Evolutionary conservation across 345 rosid species (phyloP).

Genomic region (Salix suchowensis): DNA sequence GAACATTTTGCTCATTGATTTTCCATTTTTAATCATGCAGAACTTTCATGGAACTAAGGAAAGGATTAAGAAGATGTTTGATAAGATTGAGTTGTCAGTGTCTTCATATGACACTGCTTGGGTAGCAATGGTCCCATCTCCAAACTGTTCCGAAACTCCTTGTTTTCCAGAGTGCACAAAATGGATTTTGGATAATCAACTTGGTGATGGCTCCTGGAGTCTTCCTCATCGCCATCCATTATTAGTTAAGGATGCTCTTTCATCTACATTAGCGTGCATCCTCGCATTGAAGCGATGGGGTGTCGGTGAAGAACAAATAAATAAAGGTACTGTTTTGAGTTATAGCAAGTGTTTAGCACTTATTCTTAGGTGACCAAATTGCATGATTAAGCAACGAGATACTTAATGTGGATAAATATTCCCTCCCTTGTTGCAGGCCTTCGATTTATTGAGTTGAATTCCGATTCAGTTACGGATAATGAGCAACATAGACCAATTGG

Average conservation of each 20-base stretch:
- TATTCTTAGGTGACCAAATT: too few relatives aligned
- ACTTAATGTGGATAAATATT: conserved; percentile 2
- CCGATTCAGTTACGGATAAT: conserved; percentile 52
- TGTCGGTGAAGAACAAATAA: conserved; percentile 58
- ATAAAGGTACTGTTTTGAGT: conserved; percentile 37
- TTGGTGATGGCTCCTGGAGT: conserved; percentile 82
- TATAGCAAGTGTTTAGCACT: not conserved
- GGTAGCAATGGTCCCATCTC: conserved; percentile 86
- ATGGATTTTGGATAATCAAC: conserved; percentile 80
- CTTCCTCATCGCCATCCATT: conserved; percentile 38
- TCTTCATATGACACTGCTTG: conserved; percentile 90
- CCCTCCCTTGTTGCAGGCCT: conserved; percentile 49
- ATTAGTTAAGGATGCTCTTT: conserved; percentile 54
- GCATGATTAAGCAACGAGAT: not conserved
- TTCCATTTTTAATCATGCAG: conserved; percentile 23
- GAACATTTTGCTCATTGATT: not conserved
- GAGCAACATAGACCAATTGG: conserved; percentile 57
- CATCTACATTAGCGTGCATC: conserved; percentile 72
- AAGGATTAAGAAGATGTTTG: conserved; percentile 56
- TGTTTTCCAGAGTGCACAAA: conserved; percentile 62
- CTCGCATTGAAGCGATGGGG: conserved; percentile 79
- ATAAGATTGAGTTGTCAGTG: conserved; percentile 52
- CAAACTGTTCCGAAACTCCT: conserved; percentile 39
- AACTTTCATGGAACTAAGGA: conserved; percentile 41
- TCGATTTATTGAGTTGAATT: conserved; percentile 55